Conservation (phyloP, 1,284 basidiomycete genomes). For the Ustilago tritici region DNA sequence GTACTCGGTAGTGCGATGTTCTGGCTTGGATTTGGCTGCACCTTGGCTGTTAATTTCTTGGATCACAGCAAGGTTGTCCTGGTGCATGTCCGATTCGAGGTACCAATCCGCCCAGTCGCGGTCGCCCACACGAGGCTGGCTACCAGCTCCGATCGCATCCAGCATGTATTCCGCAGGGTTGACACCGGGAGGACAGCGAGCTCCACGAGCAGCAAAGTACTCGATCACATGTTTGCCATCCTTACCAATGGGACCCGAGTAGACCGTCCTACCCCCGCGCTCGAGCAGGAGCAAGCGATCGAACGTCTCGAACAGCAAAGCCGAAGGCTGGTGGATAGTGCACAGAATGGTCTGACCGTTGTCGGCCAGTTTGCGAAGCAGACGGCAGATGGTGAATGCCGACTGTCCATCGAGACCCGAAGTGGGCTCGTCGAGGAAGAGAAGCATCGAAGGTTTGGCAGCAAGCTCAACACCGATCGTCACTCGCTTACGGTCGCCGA, state of each 20-base stretch:
- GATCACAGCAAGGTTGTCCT: conserved; percentile 70
- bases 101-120: conserved; percentile 70
- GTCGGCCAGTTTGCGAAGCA: conserved; percentile 83
- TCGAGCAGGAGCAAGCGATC: conserved; percentile 72
- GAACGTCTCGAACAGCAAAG: conserved; percentile 77
- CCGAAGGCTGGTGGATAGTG: conserved; percentile 78
- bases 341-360: conserved; percentile 79
- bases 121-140: conserved; percentile 63
- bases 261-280: conserved; percentile 71
- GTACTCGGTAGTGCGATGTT: conserved; percentile 66
- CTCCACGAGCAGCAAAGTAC: conserved; percentile 74
- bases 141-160: conserved; percentile 70
- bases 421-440: conserved; percentile 73
- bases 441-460: conserved; percentile 80
- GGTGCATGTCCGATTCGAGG: conserved; percentile 68
- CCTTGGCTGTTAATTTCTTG: conserved; percentile 71
- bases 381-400: conserved; percentile 85
- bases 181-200: conserved; percentile 73
- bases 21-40: conserved; percentile 67
- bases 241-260: conserved; percentile 74
- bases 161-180: conserved; percentile 74
- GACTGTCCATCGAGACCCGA: conserved; percentile 89
- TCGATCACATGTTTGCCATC: conserved; percentile 73
- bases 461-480: conserved; percentile 81
- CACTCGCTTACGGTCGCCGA: conserved; percentile 78